phyloP scores from a whole-genome alignment of 2,329 filamentous ascomycete species.

The Fusarium nisikadoi region DNA sequence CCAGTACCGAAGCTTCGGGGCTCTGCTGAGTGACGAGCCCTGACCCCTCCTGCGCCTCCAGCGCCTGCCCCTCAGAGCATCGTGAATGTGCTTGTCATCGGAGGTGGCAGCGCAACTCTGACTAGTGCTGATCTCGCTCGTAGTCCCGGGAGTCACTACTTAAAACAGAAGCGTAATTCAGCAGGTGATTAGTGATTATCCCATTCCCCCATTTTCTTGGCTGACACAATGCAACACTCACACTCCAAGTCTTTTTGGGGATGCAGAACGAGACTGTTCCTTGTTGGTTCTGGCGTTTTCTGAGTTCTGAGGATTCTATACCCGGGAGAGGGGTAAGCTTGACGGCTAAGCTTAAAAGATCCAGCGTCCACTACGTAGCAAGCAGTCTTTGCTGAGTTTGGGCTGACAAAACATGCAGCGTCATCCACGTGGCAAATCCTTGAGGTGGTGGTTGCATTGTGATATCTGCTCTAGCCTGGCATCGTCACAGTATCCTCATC shows the following conservation, averaged over 20 bases:
- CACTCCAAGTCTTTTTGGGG: not conserved
- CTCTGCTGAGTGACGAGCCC: not conserved
- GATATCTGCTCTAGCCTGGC: not conserved
- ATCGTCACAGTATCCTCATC: not conserved
- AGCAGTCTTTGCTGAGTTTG: not conserved
- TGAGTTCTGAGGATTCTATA: not conserved
- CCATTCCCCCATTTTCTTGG: not conserved
- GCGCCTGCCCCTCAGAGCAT: not conserved
- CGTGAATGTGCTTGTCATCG: conserved; percentile 4
- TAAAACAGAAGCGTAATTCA: conserved; percentile 19
- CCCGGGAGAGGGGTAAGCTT: conserved; percentile 14
- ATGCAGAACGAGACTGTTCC: not conserved
- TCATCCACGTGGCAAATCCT: conserved; percentile 29
- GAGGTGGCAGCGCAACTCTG: not conserved
- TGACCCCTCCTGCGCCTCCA: not conserved
- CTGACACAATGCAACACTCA: conserved; percentile 18
- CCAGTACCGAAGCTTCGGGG: not conserved
- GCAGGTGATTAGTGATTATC: conserved; percentile 1
- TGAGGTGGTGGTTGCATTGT: not conserved
- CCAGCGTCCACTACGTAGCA: not conserved
- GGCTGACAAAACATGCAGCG: conserved; percentile 16
- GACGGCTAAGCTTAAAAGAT: conserved; percentile 30
- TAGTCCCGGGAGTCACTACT: conserved; percentile 27
- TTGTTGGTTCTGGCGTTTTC: not conserved
- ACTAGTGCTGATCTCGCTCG: conserved; percentile 18